phyloP scores from a whole-genome alignment of 352 stramenopile genomes.

The Globisporangium megalacanthum region DNA sequence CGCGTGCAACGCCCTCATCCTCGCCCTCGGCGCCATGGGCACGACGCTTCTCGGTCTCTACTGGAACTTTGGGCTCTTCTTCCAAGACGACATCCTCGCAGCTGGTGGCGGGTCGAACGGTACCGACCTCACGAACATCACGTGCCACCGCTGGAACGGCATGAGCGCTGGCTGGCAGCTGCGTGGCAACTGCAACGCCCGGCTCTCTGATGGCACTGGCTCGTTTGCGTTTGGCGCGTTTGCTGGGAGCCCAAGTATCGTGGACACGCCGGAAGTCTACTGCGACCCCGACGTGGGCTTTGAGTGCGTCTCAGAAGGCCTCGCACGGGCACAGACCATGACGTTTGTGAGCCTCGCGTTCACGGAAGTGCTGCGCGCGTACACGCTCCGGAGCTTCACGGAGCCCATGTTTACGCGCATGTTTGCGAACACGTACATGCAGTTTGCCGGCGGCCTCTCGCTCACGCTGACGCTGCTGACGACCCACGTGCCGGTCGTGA shows the following conservation, averaged over 20 bases:
- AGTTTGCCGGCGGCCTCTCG: constrained; percentile 46
- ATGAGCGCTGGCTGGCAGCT: constrained; percentile 38
- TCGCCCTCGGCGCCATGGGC: constrained; percentile 32
- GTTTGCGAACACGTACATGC: constrained; percentile 65
- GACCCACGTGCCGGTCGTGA: constrained; percentile 38
- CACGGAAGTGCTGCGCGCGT: constrained; percentile 72
- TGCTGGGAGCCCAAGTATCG: constrained; percentile 18
- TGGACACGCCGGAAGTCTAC: constrained; percentile 34
- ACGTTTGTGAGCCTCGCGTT: constrained; percentile 63
- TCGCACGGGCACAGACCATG: constrained; percentile 68
- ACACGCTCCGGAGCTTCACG: constrained; percentile 71
- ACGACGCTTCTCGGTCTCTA: constrained; percentile 61
- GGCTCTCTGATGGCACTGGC: constrained; percentile 30
- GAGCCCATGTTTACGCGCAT: constrained; percentile 55
- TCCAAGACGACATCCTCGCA: constrained; percentile 48
- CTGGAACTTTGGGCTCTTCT: constrained; percentile 59
- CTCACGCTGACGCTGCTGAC: constrained; percentile 28
- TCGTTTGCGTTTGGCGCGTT: constrained; percentile 49
- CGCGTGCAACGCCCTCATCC: constrained; percentile 46
- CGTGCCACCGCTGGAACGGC: constrained; percentile 49
- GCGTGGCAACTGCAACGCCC: constrained; percentile 51
- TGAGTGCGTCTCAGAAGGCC: constrained; percentile 49
- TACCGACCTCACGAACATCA: constrained; percentile 51
- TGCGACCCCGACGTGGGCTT: constrained; percentile 62
- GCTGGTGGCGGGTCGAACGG: constrained; percentile 31